A percentile compares a stretch with the other conserved stretches of the same genome.
Evolutionary conservation across 768 basidiomycete species (phyloP).

Genomic region (Fomitopsis serialis): DNA sequence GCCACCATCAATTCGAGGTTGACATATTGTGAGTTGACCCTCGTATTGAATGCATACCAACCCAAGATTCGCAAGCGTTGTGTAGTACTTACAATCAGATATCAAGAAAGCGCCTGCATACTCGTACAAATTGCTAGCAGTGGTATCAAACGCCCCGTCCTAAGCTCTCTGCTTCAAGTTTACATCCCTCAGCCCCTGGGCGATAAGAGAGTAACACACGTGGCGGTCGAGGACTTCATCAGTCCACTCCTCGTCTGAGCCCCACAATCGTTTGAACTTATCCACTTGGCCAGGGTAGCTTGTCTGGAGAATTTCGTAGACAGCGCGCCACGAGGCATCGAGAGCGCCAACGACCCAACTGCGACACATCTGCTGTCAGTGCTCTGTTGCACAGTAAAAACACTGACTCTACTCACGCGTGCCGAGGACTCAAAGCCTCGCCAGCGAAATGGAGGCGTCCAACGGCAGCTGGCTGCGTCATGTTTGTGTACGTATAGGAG

Average conservation of each 20-base stretch:
- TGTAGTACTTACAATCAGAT: too few relatives aligned
- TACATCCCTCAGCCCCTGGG: too few relatives aligned
- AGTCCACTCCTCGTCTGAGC: conserved; percentile 8
- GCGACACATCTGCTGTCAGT: not conserved
- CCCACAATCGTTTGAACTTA: conserved; percentile 25
- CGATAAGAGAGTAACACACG: too few relatives aligned
- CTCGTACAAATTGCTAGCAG: too few relatives aligned
- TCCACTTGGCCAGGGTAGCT: conserved; percentile 4
- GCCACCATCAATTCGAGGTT: too few relatives aligned
- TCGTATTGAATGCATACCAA: too few relatives aligned
- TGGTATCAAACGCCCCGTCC: too few relatives aligned
- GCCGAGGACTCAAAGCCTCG: conserved; percentile 33
- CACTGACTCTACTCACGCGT: conserved; percentile 22
- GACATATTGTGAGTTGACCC: too few relatives aligned
- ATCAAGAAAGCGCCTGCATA: too few relatives aligned
- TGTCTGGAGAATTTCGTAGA: conserved; percentile 15
- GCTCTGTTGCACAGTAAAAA: not conserved
- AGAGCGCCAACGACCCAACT: conserved; percentile 37
- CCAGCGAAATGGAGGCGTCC: conserved; percentile 31
- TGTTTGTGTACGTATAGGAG: conserved; percentile 23
- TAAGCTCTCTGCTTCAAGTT: too few relatives aligned
- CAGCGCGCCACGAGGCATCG: conserved; percentile 31
- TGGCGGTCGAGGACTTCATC: not conserved
- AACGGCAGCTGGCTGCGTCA: conserved; percentile 27
- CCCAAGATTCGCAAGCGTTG: too few relatives aligned